Evolutionary conservation across 495 filamentous ascomycete species (phyloP).

Genomic region (Extremus antarcticus): DNA sequence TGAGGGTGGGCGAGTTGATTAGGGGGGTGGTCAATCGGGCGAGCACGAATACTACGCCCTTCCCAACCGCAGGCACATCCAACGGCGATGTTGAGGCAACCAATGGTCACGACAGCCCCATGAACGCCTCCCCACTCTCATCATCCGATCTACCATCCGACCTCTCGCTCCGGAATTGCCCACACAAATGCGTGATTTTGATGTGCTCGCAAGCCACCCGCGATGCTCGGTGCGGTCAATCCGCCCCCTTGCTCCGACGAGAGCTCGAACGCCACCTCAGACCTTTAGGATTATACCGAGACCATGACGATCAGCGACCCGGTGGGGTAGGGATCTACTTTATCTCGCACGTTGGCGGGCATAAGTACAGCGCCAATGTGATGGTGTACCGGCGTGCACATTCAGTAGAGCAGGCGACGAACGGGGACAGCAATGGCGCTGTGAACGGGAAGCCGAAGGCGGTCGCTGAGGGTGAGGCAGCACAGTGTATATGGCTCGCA

Average conservation of each 20-base stretch:
- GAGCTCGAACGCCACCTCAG: constrained; percentile 88
- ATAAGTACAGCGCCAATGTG: constrained; percentile 87
- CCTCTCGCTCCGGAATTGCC: constrained; percentile 57
- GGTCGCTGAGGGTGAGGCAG: constrained; percentile 40
- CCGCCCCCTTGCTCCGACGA: constrained; percentile 69
- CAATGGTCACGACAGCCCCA: constrained; percentile 14
- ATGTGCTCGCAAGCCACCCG: constrained; percentile 88
- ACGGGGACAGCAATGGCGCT: constrained; percentile 18
- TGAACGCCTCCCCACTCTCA: constrained; percentile 8
- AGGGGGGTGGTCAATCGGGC: constrained; percentile 56
- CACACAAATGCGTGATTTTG: constrained; percentile 77
- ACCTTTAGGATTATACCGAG: constrained; percentile 71
- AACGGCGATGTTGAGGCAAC: constrained; percentile 1
- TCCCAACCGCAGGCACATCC: constrained; percentile 28
- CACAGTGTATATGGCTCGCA: constrained; percentile 91
- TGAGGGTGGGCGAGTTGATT: constrained; percentile 62
- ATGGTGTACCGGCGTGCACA: constrained; percentile 68
- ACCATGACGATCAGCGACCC: constrained; percentile 72
- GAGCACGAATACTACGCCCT: constrained; percentile 64
- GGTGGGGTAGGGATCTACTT: constrained; percentile 93
- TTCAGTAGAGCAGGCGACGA: constrained; percentile 41
- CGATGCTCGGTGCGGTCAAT: constrained; percentile 90
- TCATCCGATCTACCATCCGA: constrained; percentile 33
- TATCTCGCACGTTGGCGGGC: constrained; percentile 88
- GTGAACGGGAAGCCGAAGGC: constrained; percentile 20